phyloP scores from a whole-genome alignment of 2,329 filamentous ascomycete species.

The Penicillium glabrum region DNA sequence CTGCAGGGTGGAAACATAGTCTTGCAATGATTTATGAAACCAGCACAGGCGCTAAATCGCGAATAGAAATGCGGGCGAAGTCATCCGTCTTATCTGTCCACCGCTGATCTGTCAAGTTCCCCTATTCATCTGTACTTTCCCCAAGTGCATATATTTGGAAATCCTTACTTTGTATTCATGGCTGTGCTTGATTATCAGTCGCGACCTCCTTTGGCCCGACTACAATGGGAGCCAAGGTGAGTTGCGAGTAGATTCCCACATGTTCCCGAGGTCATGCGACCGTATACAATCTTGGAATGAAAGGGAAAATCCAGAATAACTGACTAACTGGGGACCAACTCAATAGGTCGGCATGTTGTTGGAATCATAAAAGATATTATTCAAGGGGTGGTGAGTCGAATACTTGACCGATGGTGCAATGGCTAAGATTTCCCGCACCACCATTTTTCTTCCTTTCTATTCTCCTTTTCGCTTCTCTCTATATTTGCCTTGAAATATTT shows the following conservation, averaged over 20 bases:
- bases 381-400: constrained; percentile 28
- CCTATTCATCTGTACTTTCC: neutral
- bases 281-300: constrained; percentile 3
- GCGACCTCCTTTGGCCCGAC: constrained; percentile 26
- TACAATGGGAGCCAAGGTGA: constrained; percentile 35
- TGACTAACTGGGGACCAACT: neutral
- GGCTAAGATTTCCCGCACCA: constrained; percentile 21
- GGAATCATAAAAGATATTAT: constrained; percentile 16
- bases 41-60: neutral
- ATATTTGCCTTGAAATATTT: neutral
- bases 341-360: constrained; percentile 16
- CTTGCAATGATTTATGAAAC: neutral
- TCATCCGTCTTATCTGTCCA: neutral
- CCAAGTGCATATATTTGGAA: neutral
- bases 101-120: neutral
- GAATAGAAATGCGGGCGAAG: neutral
- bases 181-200: constrained; percentile 8
- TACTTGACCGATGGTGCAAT: constrained; percentile 26
- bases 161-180: constrained; percentile 6
- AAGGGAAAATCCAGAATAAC: neutral
- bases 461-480: neutral
- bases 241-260: constrained; percentile 8
- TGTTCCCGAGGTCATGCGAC: neutral
- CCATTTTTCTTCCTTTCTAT: constrained; percentile 12
- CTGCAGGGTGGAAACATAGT: neutral